phyloP scores from a whole-genome alignment of 108 stramenopile genomes.

The Cyclostephanos tholiformis region DNA sequence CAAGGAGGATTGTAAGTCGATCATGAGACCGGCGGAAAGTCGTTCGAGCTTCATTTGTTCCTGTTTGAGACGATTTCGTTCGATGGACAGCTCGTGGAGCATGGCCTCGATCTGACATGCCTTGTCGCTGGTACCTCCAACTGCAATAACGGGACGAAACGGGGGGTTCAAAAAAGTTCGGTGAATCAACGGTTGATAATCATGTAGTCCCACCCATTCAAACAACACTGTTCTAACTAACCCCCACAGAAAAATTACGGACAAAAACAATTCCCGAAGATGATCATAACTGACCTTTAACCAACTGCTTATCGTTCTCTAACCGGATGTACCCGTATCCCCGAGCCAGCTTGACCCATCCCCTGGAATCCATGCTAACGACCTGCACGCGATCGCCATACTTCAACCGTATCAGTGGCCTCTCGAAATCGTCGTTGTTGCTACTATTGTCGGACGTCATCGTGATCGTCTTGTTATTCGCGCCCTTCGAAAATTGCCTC shows the following conservation, averaged over 20 bases:
- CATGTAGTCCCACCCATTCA: background rate
- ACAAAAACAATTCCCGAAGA: background rate
- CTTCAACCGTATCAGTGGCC: slow-evolving; percentile 49
- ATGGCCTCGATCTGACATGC: slow-evolving; percentile 81
- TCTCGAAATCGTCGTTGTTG: slow-evolving; percentile 37
- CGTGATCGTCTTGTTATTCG: slow-evolving; percentile 16
- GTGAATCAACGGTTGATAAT: background rate
- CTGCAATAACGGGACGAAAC: slow-evolving; percentile 18
- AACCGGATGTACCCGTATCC: slow-evolving; percentile 76
- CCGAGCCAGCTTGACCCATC: slow-evolving; percentile 81
- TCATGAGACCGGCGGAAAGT: slow-evolving; percentile 71
- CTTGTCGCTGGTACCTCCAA: slow-evolving; percentile 70
- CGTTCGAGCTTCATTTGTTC: slow-evolving; percentile 75
- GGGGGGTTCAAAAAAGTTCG: background rate
- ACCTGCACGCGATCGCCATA: slow-evolving; percentile 82
- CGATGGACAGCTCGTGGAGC: slow-evolving; percentile 59
- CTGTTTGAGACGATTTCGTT: slow-evolving; percentile 59
- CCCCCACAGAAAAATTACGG: background rate
- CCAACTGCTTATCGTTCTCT: slow-evolving; percentile 62
- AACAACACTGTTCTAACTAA: background rate
- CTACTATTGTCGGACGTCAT: background rate
- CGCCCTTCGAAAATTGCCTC: slow-evolving; percentile 14
- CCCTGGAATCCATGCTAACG: slow-evolving; percentile 62
- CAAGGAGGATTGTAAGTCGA: slow-evolving; percentile 69
- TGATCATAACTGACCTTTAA: slow-evolving; percentile 59